phyloP scores from a whole-genome alignment of 1,139 yeast species.

The Pichia sp. region DNA sequence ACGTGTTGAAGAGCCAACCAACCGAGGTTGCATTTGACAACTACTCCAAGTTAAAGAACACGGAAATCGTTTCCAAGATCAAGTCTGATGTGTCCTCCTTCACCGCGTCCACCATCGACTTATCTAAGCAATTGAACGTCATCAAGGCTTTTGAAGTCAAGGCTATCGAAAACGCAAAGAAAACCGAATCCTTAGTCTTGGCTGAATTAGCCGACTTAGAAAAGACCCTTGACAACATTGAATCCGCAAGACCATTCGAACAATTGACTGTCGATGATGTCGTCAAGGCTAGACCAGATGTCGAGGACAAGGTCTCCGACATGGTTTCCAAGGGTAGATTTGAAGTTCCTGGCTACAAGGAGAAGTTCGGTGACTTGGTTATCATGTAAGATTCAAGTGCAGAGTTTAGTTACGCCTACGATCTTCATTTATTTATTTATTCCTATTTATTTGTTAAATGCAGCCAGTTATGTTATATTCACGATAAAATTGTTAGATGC shows the following conservation, averaged over 20 bases:
- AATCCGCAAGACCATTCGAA: constrained; percentile 95
- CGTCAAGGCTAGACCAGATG: constrained; percentile 93
- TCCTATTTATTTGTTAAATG: constrained; percentile 14
- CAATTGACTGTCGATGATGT: constrained; percentile 95
- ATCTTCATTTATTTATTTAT: constrained; percentile 14
- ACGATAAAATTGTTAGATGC: constrained; percentile 2
- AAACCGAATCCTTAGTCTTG: constrained; percentile 83
- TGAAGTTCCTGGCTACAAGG: constrained; percentile 98
- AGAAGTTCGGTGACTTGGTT: constrained; percentile 93
- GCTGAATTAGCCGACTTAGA: constrained; percentile 83
- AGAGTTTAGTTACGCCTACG: constrained; percentile 6
- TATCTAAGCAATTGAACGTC: constrained; percentile 84
- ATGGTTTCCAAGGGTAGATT: constrained; percentile 97
- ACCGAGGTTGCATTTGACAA: constrained; percentile 74
- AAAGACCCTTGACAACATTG: constrained; percentile 87
- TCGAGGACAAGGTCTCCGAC: constrained; percentile 90
- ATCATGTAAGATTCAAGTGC: constrained; percentile 59
- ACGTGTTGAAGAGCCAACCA: constrained; percentile 66
- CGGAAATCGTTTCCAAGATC: constrained; percentile 72
- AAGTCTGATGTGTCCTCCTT: constrained; percentile 71
- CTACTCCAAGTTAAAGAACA: constrained; percentile 83
- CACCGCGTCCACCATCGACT: constrained; percentile 82
- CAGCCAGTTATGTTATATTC: constrained; percentile 14
- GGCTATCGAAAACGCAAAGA: constrained; percentile 93
- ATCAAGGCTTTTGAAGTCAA: constrained; percentile 91